Percentiles rank a stretch among this genome's conserved stretches.
phyloP scores from a whole-genome alignment of 2,329 filamentous ascomycete species.

The Aspergillus alliaceus region DNA sequence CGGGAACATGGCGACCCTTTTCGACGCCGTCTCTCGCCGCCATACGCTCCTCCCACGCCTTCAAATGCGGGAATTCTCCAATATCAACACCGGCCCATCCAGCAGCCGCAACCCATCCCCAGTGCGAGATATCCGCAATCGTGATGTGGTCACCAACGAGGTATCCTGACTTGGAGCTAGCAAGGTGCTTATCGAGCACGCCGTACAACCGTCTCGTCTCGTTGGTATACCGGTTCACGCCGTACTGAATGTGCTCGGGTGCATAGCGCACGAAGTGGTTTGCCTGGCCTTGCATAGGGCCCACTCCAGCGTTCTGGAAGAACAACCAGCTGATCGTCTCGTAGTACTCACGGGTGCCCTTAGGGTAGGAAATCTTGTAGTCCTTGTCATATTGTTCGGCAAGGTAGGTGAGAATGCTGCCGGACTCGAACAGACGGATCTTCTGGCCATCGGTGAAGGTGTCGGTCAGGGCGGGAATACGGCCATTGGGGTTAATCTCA shows the following conservation, averaged over 20 bases:
- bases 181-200: constrained; percentile 71
- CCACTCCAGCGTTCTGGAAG: constrained; percentile 77
- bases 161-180: constrained; percentile 50
- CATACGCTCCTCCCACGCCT: constrained; percentile 75
- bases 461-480: constrained; percentile 85
- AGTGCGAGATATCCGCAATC: constrained; percentile 73
- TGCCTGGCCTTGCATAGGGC: constrained; percentile 81
- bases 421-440: constrained; percentile 79
- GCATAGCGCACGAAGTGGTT: constrained; percentile 85
- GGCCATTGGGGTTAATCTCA: constrained; percentile 88
- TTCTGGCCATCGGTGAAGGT: constrained; percentile 69
- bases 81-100: constrained; percentile 67
- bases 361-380: constrained; percentile 78
- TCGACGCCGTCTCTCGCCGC: constrained; percentile 69
- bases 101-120: constrained; percentile 70
- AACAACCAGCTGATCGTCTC: constrained; percentile 78
- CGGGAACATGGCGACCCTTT: constrained; percentile 73
- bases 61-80: constrained; percentile 71
- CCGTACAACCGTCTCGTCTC: constrained; percentile 81
- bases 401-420: constrained; percentile 81
- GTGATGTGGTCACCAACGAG: constrained; percentile 50
- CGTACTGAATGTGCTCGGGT: constrained; percentile 78
- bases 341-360: constrained; percentile 70
- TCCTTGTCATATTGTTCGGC: constrained; percentile 78
- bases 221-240: constrained; percentile 76